Conservation (phyloP, 305 asterid genomes). For the Caryopteris hybrid region DNA sequence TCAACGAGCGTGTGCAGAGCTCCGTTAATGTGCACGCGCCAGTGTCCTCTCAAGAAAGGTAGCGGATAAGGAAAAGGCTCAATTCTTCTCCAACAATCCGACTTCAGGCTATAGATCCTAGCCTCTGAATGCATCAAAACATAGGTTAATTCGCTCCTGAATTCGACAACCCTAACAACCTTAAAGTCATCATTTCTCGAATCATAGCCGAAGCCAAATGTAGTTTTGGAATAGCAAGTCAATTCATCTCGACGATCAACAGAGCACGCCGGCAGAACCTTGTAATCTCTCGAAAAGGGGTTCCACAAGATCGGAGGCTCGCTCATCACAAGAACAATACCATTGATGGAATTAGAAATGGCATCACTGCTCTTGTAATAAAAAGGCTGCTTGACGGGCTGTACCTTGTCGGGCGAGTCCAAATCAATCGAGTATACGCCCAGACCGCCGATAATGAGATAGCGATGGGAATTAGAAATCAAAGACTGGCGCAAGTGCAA, state of each 20-base stretch:
- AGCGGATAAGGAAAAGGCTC: constrained; percentile 39
- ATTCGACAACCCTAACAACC: constrained; percentile 57
- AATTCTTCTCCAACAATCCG: constrained; percentile 53
- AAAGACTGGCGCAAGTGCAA: constrained; percentile 38
- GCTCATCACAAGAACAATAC: constrained; percentile 42
- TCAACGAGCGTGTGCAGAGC: constrained; percentile 45
- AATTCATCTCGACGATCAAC: constrained; percentile 14
- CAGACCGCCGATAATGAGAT: constrained; percentile 35
- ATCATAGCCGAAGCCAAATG: constrained; percentile 58
- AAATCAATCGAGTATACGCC: constrained; percentile 33
- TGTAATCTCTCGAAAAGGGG: constrained; percentile 39
- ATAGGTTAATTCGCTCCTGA: constrained; percentile 29
- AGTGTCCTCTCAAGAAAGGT: constrained; percentile 41
- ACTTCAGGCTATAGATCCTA: constrained; percentile 45
- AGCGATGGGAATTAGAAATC: constrained; percentile 21
- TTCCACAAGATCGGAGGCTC: constrained; percentile 53
- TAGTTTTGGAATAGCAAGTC: constrained; percentile 15
- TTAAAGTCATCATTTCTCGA: constrained; percentile 54
- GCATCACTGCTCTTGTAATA: constrained; percentile 31
- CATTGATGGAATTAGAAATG: constrained; percentile 45
- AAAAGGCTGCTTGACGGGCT: constrained; percentile 31
- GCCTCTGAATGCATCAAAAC: constrained; percentile 33
- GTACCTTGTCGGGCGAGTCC: constrained; percentile 24
- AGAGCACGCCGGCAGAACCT: constrained; percentile 29
- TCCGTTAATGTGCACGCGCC: constrained; percentile 60